Evolutionary conservation across 306 rosid species (phyloP), one percentile per base, ranked within the genome.

Genomic region (Vigna mungo): DNA sequence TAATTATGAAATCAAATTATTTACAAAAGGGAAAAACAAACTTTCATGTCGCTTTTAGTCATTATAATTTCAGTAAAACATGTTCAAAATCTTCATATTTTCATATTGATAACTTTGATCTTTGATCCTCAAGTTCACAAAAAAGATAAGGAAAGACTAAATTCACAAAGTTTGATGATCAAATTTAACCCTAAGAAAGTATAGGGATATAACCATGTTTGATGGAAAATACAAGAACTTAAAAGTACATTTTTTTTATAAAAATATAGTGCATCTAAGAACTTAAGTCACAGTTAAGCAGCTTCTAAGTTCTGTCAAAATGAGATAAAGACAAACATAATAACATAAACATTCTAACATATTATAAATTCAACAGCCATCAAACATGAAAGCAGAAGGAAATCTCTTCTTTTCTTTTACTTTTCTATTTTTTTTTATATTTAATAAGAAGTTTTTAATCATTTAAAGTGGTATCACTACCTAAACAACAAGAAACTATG

Each of bases 291-390:
- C 41, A 54, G 8, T 25, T 52, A 37, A 76, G 54, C 37, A 47
- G 23, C 53, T 9, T 61, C 10, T 7, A 10, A 39, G 12, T 39
- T 39, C 44, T 7, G 52, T 44, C 39, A 49, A 74, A 61, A 61
- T 14, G 51, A 63, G 4, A 84, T 23, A 54, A 67, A 41, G 4
- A 84, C 25, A 54, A 67, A 41, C 34, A 32, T 20, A n/a, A 81
- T 9, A 71, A 47, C 71, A 39, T 36, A 11, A 39, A 46, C 10
- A 43, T 69, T 62, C 41, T 56, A n/a, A 62, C 23, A 52, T 18
- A n/a, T 13, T 6, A 59, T 36, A 68, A 48, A 68, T 68, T 59
- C 49, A 77, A 37, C 18, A 30, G 37, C 16, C 49, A 66, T 72
- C 55, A 60, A 66, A 27, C 51, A 66, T 30, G 49, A 47, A 76